Evolutionary conservation across 106 monocot genomes (phyloP).

Genomic region (Triglochin maritima): DNA sequence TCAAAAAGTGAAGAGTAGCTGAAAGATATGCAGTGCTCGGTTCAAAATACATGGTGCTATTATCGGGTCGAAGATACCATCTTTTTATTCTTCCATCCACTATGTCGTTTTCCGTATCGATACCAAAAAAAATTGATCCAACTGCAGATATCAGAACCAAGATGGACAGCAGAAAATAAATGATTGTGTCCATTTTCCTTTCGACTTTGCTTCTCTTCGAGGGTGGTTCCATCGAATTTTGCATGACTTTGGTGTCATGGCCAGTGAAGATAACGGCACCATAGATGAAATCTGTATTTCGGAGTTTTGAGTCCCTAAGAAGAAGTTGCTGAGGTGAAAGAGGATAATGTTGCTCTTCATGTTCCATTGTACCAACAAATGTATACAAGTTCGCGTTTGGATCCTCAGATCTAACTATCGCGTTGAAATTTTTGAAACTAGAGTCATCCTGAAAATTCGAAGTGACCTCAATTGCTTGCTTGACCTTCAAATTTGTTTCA

Average conservation of each 20-base stretch:
- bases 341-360: constrained; percentile 38
- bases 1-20: constrained; percentile 62
- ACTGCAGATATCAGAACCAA: constrained; percentile 46
- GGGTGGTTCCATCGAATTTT: constrained; percentile 75
- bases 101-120: constrained; percentile 41
- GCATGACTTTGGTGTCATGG: constrained; percentile 90
- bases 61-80: constrained; percentile 77
- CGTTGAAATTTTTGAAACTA: constrained; percentile 43
- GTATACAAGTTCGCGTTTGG: constrained; percentile 80
- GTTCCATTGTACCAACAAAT: constrained; percentile 74
- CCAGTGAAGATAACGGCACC: constrained; percentile 79
- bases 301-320: constrained; percentile 77
- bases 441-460: constrained; percentile 51
- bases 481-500: constrained; percentile 88
- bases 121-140: constrained; percentile 77
- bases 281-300: constrained; percentile 78
- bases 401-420: constrained; percentile 62
- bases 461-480: constrained; percentile 65
- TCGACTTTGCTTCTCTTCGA: constrained; percentile 90
- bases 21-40: constrained; percentile 38
- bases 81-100: constrained; percentile 42
- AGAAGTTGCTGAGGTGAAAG: constrained; percentile 85
- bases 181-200: constrained; percentile 74
- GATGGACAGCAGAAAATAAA: constrained; percentile 53
- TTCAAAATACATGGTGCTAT: constrained; percentile 38